Evolutionary conservation across 208 protist genomes (phyloP).

Genomic region (Wallacemonas sp.): DNA sequence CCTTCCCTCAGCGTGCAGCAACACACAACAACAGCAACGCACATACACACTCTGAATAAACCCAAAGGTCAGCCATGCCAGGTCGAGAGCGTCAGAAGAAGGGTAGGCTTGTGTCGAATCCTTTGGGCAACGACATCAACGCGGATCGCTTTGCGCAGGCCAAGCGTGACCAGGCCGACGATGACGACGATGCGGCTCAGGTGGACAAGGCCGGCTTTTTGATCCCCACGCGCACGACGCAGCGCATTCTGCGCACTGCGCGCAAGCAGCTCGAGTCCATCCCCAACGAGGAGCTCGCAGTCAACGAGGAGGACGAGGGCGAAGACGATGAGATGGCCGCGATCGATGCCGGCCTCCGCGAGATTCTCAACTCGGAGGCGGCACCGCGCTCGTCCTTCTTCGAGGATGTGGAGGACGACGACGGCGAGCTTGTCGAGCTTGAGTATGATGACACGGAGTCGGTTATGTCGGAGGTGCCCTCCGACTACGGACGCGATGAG

Average conservation of each 20-base stretch:
- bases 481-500: slow-evolving; percentile 59
- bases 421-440: slow-evolving; percentile 52
- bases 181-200: slow-evolving; percentile 30
- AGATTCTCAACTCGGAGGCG: slow-evolving; percentile 7
- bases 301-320: slow-evolving; percentile 26
- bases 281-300: slow-evolving; percentile 35
- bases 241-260: slow-evolving; percentile 76
- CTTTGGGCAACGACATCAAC: slow-evolving; percentile 78
- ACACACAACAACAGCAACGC: slow-evolving; percentile 13
- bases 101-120: slow-evolving; percentile 51
- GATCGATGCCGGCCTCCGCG: slow-evolving; percentile 15
- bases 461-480: slow-evolving; percentile 72
- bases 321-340: slow-evolving; percentile 25
- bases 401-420: slow-evolving; percentile 40
- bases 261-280: slow-evolving; percentile 71
- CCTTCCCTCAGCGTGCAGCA: no score
- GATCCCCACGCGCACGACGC: slow-evolving; percentile 69
- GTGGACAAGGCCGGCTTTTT: slow-evolving; percentile 62
- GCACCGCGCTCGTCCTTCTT: slow-evolving; percentile 11
- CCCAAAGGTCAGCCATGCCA: slow-evolving; percentile 27
- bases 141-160: slow-evolving; percentile 71
- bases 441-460: slow-evolving; percentile 88
- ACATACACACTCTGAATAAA: not conserved
- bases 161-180: slow-evolving; percentile 14
- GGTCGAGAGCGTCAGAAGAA: slow-evolving; percentile 48